Evolutionary conservation across 306 rosid genomes (phyloP), one percentile per base, ranked within the genome.

Genomic region (Gillenia trifoliata): DNA sequence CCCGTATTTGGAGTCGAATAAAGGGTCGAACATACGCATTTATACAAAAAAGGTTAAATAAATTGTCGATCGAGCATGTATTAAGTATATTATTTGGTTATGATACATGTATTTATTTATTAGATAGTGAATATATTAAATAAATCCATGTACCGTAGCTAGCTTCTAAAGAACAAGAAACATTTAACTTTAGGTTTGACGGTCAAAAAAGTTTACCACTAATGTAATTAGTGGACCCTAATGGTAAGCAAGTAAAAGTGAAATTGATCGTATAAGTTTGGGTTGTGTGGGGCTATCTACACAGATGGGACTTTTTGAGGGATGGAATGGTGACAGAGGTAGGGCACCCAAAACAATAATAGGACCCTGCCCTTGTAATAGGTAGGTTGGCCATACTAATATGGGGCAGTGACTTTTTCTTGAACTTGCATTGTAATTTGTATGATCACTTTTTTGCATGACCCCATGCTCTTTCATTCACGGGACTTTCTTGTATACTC

Each of bases 241-340:
- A 15, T 45, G 50, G 19, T 1, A 5, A 4, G 13, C 13, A 6
- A 47, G 52, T 4, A 16, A 78, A 79, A 71, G 62, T 79, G 66
- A 78, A 69, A 73, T 60, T 70, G 68, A 57, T n/a, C 10, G 19
- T 25, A 3, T 17, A 77, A 63, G 66, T 20, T 49, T 77, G 72
- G 67, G 80, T 65, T 66, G 62, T 86, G 83, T 86, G 86, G 89
- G 89, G 83, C 9, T 43, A 19, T 43, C 57, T 26, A 3, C 78
- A 79, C 57, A 66, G 86, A 75, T 63, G 40, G 45, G 75, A 61
- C 75, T 71, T 83, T 75, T 68, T 50, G 69, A 77, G 70, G 87
- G 84, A 78, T 85, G 96, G 91, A 90, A 85, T 78, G 84, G 83
- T 83, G 91, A 86, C 92, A 74, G 11, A 68, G 85, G 86, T 76